Evolutionary conservation across 1,139 yeast genomes (phyloP).

Genomic region (Maudiozyma humilis): DNA sequence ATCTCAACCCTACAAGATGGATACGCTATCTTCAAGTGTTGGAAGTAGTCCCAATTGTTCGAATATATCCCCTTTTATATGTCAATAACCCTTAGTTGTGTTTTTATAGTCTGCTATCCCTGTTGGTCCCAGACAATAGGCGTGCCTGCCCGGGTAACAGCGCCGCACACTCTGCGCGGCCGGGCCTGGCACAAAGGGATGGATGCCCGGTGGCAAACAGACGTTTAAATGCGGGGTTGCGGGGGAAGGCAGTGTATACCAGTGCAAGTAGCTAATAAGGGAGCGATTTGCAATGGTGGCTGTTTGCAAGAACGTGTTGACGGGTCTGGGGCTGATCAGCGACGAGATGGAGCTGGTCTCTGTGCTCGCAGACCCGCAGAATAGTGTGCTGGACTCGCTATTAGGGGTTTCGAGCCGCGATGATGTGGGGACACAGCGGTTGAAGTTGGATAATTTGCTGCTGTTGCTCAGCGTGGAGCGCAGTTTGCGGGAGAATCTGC

Average conservation of each 20-base stretch:
- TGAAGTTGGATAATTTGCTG: constrained; percentile 22
- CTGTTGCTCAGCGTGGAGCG: constrained; percentile 20
- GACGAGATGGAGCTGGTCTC: constrained; percentile 6
- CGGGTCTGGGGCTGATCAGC: constrained; percentile 1
- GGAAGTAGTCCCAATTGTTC: no score
- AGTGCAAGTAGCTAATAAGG: no score
- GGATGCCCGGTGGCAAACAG: background rate
- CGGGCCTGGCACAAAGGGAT: background rate
- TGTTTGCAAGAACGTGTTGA: background rate
- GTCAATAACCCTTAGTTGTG: no score
- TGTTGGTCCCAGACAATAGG: no score
- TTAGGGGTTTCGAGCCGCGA: constrained; percentile 11
- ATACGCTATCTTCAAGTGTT: no score
- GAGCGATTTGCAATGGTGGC: background rate
- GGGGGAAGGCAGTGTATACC: no score
- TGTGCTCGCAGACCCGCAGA: constrained; percentile 9
- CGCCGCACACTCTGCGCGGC: background rate
- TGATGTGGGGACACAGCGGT: constrained; percentile 6
- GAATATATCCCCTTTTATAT: no score
- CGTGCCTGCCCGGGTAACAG: no score
- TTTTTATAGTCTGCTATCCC: no score
- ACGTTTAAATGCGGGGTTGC: no score
- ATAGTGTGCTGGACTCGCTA: constrained; percentile 11
- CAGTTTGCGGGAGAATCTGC: constrained; percentile 16
- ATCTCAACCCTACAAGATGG: no score